Conservation (phyloP, 768 basidiomycete species). For the Mycena amicta region DNA sequence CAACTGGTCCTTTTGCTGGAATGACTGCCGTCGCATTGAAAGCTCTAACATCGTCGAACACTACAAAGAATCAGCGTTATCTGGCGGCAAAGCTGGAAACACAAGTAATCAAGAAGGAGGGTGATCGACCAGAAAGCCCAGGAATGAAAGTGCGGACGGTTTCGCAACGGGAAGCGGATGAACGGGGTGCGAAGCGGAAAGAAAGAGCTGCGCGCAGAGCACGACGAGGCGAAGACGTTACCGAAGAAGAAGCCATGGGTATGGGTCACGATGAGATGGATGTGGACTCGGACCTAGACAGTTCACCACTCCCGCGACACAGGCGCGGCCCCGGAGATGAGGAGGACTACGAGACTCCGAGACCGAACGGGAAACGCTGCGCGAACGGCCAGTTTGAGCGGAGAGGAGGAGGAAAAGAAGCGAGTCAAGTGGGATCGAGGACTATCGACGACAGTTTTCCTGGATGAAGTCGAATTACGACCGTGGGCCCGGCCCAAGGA, state of each 20-base stretch:
- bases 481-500: conserved; percentile 46
- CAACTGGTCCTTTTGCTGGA: conserved; percentile 52
- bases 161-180: conserved; percentile 67
- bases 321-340: conserved; percentile 76
- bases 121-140: conserved; percentile 76
- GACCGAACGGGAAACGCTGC: conserved; percentile 45
- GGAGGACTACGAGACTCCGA: conserved; percentile 77
- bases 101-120: conserved; percentile 70
- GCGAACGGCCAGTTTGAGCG: conserved; percentile 36
- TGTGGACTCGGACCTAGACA: conserved; percentile 26
- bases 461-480: conserved; percentile 65
- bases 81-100: conserved; percentile 63
- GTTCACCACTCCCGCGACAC: conserved; percentile 41
- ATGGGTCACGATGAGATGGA: conserved; percentile 31
- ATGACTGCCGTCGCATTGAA: conserved; percentile 73
- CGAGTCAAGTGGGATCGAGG: conserved; percentile 81
- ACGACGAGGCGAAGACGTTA: conserved; percentile 41
- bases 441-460: conserved; percentile 58
- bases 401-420: conserved; percentile 42
- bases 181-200: conserved; percentile 52
- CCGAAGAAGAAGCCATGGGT: conserved; percentile 30
- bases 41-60: conserved; percentile 73
- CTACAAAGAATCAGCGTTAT: conserved; percentile 70
- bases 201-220: conserved; percentile 66
- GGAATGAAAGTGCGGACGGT: conserved; percentile 72